Conservation (phyloP, 192 early-diverging fungal species). For the Coemansia aciculifera region DNA sequence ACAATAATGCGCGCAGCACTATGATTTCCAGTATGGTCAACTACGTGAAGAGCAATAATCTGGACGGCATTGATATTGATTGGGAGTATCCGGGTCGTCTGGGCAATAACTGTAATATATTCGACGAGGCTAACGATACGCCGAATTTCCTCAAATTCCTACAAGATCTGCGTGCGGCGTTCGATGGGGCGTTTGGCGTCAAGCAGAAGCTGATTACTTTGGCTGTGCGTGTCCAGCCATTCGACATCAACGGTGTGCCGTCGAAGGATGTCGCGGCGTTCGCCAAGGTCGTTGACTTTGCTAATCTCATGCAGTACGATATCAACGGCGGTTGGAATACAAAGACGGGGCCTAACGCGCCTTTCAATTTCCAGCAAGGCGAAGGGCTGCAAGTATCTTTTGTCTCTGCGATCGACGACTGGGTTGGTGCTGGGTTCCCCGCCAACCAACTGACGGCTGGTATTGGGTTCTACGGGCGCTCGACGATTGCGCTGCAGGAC, state of each 20-base stretch:
- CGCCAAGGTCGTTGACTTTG: conserved; percentile 62
- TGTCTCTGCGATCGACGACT: conserved; percentile 53
- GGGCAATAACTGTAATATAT: conserved; percentile 41
- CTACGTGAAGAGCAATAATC: conserved; percentile 55
- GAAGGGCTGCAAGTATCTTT: conserved; percentile 48
- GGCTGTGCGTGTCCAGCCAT: conserved; percentile 65
- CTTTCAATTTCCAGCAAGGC: conserved; percentile 48
- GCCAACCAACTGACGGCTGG: conserved; percentile 62
- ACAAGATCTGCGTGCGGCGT: conserved; percentile 52
- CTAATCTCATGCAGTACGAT: conserved; percentile 75
- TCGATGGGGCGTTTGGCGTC: conserved; percentile 22
- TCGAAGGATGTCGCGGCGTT: conserved; percentile 60
- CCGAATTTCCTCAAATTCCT: conserved; percentile 66
- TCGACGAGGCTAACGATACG: conserved; percentile 61
- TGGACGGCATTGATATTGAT: conserved; percentile 71
- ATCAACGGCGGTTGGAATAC: conserved; percentile 59
- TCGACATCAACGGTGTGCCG: conserved; percentile 54
- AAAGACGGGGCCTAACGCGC: conserved; percentile 64
- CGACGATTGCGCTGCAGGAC: conserved; percentile 46
- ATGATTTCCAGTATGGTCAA: conserved; percentile 62
- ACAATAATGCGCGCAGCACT: conserved; percentile 41
- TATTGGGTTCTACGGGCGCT: conserved; percentile 64
- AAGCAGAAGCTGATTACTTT: conserved; percentile 62
- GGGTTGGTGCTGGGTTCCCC: conserved; percentile 62
- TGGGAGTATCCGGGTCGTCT: conserved; percentile 68